Evolutionary conservation across 768 basidiomycete species (phyloP), one percentile per base, ranked within the genome.

Genomic region (Phaeotremella fagi): DNA sequence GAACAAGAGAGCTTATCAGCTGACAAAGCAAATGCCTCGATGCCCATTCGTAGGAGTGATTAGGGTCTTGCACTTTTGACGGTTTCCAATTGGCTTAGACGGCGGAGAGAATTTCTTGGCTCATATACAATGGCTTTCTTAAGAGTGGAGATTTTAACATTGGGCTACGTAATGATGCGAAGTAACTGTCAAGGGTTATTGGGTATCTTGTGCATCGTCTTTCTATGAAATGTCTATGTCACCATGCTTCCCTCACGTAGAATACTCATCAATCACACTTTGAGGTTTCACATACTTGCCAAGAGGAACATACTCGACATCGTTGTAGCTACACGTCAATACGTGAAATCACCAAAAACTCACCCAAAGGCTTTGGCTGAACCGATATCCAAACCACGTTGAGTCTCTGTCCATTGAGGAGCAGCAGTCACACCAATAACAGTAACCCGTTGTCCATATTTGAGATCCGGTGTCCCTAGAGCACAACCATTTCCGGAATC

Each of bases 401-500:
- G 59, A 1, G 82, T 81, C n/a, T 51, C 49, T 4, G 77, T 83
- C 77, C 83, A 81, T 20, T 80, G 79, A 28, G 82, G 81, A 0
- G 79, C 78, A n/a, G 80, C 81, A 26, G 77, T 75, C 6, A 78
- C 71, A 9, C 74, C 78, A 55, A 78, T 63, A 64, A 83, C 82
- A 26, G 81, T 76, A 20, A 83, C 83, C 16, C 81, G 78, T 26
- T 82, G 70, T 2, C 83, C 83, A 54, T 84, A 84, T 47, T 75
- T 75, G 65, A 83, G 82, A 45, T 85, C 80, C 25, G 54, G 84
- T 1, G 83, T 83, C 14, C 84, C 83, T 6, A 86, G 73, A 26
- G 82, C 80, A 3, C 78, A 75, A 0, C 84, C 84, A 52, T 75
- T 82, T 57, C 83, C 82, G 20, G 82, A 79, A 58, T 86, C 84